These are phyloP conservation scores for Vaccinium myrtillus DNA, from an alignment of 148 eudicot genomes.

Conservation along the genomic window DNA sequence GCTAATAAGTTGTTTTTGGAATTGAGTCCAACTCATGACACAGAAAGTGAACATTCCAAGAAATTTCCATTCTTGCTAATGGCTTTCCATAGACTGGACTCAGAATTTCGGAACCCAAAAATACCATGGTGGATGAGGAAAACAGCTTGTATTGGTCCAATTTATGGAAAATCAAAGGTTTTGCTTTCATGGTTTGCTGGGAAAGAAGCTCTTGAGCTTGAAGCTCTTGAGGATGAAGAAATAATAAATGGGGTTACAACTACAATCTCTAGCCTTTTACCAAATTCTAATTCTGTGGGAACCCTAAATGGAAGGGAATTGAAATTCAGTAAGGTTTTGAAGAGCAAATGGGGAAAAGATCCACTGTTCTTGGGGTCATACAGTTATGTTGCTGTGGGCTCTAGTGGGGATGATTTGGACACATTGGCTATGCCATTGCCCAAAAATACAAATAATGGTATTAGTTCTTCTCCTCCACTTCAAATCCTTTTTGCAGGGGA, in stretches of 20 bases:
- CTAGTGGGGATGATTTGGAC: conserved; percentile 83
- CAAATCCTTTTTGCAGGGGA: conserved; percentile 96
- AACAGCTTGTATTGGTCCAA: conserved; percentile 63
- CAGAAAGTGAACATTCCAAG: conserved; percentile 21
- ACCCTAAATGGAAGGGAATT: not conserved
- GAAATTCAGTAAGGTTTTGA: conserved; percentile 53
- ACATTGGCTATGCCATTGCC: conserved; percentile 81
- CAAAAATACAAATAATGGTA: conserved; percentile 16
- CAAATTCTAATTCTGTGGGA: too few relatives aligned
- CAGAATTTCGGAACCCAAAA: conserved; percentile 38
- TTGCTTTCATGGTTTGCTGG: conserved; percentile 86
- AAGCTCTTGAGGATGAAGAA: too few relatives aligned
- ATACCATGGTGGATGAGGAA: conserved; percentile 85
- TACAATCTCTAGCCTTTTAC: too few relatives aligned
- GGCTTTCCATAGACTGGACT: conserved; percentile 58
- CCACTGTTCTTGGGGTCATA: conserved; percentile 93
- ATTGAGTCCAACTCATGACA: conserved; percentile 29
- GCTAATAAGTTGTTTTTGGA: conserved; percentile 82
- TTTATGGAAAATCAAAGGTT: conserved; percentile 53
- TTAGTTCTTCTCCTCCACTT: conserved; percentile 32
- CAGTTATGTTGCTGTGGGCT: conserved; percentile 83
- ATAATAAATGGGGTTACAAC: too few relatives aligned
- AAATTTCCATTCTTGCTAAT: conserved; percentile 69
- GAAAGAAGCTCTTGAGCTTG: conserved; percentile 41
- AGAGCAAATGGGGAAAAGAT: conserved; percentile 78